Evolutionary conservation across 2,329 filamentous ascomycete genomes (phyloP).

Genomic region (Colletotrichum falcatum): DNA sequence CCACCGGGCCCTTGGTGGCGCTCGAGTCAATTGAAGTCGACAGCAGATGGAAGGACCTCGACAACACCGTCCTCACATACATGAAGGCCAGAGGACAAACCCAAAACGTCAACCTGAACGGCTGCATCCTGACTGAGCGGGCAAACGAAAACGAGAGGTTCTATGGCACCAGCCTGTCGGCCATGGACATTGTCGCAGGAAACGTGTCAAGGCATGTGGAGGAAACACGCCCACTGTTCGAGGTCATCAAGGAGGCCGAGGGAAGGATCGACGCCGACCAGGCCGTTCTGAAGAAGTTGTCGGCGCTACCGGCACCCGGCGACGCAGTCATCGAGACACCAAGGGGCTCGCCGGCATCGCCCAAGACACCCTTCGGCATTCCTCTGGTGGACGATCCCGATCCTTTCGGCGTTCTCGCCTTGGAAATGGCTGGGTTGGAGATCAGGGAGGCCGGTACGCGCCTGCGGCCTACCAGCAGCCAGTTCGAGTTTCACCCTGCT

Average conservation of each 20-base stretch:
- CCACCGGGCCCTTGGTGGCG: slow-evolving; percentile 78
- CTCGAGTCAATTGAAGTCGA: slow-evolving; percentile 65
- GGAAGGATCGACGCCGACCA: slow-evolving; percentile 82
- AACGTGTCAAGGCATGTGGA: slow-evolving; percentile 66
- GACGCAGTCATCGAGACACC: slow-evolving; percentile 72
- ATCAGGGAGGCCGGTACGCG: slow-evolving; percentile 90
- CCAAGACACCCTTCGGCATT: slow-evolving; percentile 73
- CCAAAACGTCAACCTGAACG: slow-evolving; percentile 66
- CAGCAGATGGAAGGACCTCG: slow-evolving; percentile 63
- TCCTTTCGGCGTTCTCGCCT: slow-evolving; percentile 88
- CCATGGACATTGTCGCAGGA: slow-evolving; percentile 69
- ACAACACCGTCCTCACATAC: slow-evolving; percentile 68
- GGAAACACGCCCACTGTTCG: slow-evolving; percentile 72
- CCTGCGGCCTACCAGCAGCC: slow-evolving; percentile 78
- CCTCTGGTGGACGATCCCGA: slow-evolving; percentile 86
- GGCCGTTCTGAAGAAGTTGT: slow-evolving; percentile 71
- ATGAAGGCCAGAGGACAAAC: slow-evolving; percentile 69
- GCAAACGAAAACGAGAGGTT: slow-evolving; percentile 71
- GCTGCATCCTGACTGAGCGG: slow-evolving; percentile 68
- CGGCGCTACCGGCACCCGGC: slow-evolving; percentile 77
- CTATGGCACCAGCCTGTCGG: slow-evolving; percentile 62
- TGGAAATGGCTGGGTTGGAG: slow-evolving; percentile 91
- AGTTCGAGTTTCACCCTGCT: slow-evolving; percentile 84
- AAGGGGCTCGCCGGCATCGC: slow-evolving; percentile 46
- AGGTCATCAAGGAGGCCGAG: slow-evolving; percentile 90